These are phyloP conservation scores for Hymenoscyphus linearis DNA, from an alignment of 2,329 filamentous ascomycete species.

Conservation along the genomic window DNA sequence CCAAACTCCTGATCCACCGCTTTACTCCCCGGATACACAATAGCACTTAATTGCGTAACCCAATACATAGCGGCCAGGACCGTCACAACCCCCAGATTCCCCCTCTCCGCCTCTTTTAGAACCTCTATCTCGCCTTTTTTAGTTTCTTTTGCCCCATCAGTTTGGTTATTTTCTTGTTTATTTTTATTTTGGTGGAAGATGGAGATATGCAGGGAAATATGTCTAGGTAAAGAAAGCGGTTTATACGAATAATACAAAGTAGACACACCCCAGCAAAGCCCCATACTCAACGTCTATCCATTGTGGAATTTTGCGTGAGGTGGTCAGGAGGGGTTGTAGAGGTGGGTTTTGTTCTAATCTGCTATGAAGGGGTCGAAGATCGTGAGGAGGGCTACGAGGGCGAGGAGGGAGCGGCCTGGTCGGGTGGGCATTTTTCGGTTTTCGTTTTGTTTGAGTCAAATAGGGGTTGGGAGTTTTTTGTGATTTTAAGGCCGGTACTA, in stretches of 20 bases:
- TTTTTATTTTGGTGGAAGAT: too few relatives aligned
- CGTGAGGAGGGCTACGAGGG: constrained; percentile 17
- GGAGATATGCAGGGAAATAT: too few relatives aligned
- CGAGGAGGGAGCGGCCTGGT: constrained; percentile 18
- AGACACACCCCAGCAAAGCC: constrained; percentile 35
- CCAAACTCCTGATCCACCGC: constrained; percentile 43
- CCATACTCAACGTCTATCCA: constrained; percentile 46
- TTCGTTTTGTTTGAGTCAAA: too few relatives aligned
- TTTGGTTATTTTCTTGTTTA: too few relatives aligned
- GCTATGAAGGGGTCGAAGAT: constrained; percentile 30
- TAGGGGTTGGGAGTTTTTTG: too few relatives aligned
- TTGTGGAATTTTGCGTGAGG: constrained; percentile 49
- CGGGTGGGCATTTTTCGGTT: too few relatives aligned
- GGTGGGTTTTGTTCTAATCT: constrained; percentile 40
- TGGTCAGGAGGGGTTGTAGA: constrained; percentile 44
- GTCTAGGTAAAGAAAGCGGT: constrained; percentile 20
- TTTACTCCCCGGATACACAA: constrained; percentile 41
- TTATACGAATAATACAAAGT: constrained; percentile 36
- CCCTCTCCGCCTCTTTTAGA: constrained; percentile 21
- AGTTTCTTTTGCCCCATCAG: background rate
- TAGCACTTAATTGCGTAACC: constrained; percentile 38
- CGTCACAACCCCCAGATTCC: constrained; percentile 31
- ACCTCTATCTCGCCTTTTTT: constrained; percentile 7
- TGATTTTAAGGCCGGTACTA: too few relatives aligned
- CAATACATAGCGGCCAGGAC: constrained; percentile 41